Conservation (phyloP, 2,329 filamentous ascomycete genomes). For the Trichophyton rubrum region DNA sequence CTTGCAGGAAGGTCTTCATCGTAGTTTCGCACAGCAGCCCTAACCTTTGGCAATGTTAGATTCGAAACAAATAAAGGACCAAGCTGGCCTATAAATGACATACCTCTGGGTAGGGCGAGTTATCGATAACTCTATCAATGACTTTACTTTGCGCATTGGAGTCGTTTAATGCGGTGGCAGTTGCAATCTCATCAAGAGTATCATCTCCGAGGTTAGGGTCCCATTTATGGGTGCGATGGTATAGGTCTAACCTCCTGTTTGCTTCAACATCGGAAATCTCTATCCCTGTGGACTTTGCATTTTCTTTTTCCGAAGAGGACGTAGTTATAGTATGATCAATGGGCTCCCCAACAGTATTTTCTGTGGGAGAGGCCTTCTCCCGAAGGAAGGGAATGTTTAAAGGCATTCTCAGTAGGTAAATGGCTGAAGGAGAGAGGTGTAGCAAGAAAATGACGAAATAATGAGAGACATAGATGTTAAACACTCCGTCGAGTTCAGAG, state of each 20-base stretch:
- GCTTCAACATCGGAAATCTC: constrained; percentile 6
- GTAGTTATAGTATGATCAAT: not conserved
- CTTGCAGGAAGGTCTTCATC: constrained; percentile 54
- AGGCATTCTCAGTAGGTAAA: not conserved
- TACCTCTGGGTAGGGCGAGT: constrained; percentile 57
- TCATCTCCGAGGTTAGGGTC: constrained; percentile 55
- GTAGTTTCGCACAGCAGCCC: constrained; percentile 52
- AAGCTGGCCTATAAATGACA: constrained; percentile 13
- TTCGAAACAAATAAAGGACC: constrained; percentile 10
- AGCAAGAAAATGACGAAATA: not conserved
- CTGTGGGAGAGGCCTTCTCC: not conserved
- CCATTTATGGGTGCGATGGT: constrained; percentile 39
- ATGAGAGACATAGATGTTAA: not conserved
- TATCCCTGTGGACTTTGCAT: not conserved
- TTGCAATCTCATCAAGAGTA: constrained; percentile 48
- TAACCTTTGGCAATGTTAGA: constrained; percentile 20
- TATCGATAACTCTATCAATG: constrained; percentile 49
- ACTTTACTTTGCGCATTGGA: constrained; percentile 5
- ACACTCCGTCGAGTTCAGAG: not conserved
- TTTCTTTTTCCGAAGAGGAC: not conserved
- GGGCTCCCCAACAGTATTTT: not conserved
- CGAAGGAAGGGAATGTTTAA: not conserved
- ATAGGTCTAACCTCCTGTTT: constrained; percentile 6
- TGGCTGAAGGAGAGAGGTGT: not conserved
- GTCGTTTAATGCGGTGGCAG: constrained; percentile 25